Base-by-base conservation (phyloP, 352 stramenopile species). In the Phytophthora ohioensis region DNA sequence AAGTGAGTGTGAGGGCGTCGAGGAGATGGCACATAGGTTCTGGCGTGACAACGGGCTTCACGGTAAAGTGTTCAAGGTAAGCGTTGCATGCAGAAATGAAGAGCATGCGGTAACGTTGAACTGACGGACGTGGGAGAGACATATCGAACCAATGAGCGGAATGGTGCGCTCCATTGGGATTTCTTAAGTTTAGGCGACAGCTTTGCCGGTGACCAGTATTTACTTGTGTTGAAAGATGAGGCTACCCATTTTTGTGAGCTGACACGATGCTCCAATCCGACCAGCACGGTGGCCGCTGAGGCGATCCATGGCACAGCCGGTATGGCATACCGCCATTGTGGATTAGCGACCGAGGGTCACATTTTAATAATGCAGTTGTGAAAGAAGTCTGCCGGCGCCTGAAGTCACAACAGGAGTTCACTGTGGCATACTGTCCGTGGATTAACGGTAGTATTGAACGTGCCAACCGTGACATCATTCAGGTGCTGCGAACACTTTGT, bases 311-410 rank as follows among this genome's bases (percentile, higher is more conserved):
- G 63, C 30, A 73, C 35, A 73, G 51, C 5, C 35, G 72, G 1
- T 81, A 75, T 66, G 64, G 58, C 10, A 34, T 66, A 15, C 72
- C 72, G 5, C 35, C 43, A 7, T 15, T 67, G 0, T 79, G 59
- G 72, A 65, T 80, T 6, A 72, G 55, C 27, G 71, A 79, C 45
- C 27, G 64, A 17, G 73, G 69, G 0, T 62, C 6, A 7, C 76
- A 81, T 42, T 84, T 80, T 48, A 79, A 72, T 31, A 84, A 75
- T 45, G 31, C 62, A 38, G 56, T 78, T 3, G 51, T 81, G 7
- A 2, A 5, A 21, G 60, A 78, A 43, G 21, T 84, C 4, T 58
- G 39, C 17, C 15, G 32, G 30, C 42, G 57, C 0, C 51, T 79
- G 0, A 70, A 66, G 11, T 43, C 34, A 27, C 0, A 67, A 0